Base-by-base conservation (phyloP, 2,329 filamentous ascomycete genomes). In the Bipolaris oryzae region DNA sequence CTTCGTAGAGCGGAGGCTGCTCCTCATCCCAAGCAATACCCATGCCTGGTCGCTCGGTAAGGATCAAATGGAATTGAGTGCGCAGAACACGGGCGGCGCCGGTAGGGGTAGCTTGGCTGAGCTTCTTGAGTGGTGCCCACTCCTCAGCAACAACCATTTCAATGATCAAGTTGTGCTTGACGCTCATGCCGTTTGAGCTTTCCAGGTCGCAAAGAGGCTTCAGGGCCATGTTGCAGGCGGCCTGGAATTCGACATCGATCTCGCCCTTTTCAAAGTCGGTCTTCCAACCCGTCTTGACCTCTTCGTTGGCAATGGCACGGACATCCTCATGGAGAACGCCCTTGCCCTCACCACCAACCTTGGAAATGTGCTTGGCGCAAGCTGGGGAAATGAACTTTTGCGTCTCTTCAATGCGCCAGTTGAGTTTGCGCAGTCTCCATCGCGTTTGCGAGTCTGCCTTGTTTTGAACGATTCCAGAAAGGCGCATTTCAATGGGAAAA, bases 1-100 rank as follows among this genome's bases (percentile, higher is more conserved):
- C 92, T 76, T 95, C 89, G 78, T 99, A 99, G 65, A 96, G 86
- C 0, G 94, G 94, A 11, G 94, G 94, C 71, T 91, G 88, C 80
- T 99, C 94, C 77, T 97, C 94, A 67, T 98, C 94, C 94, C 95
- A 99, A 66, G 90, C 91, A 68, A 99, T 93, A 48, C 94, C 93
- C 73, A 96, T 85, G 16, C 94, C 94, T 18, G 86, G 85, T 57
- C 91, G 86, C 78, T 96, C 90, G 3, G 93, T 97, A 53, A 98
- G 84, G 55, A 87, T 81, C 50, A 95, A 83, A 68, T 85, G 87
- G 80, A 97, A 98, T 74, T 96, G 91, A 85, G 96, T 97, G 63
- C 94, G 86, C 58, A 99, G 82, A 50, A 98, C 94, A 62, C 94
- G 87, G 0, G 94, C 95, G 2, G 92, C 90, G 58, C 94, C 94